Conservation (phyloP, 176 grass and related monocot genomes). For the Leersia perrieri region DNA sequence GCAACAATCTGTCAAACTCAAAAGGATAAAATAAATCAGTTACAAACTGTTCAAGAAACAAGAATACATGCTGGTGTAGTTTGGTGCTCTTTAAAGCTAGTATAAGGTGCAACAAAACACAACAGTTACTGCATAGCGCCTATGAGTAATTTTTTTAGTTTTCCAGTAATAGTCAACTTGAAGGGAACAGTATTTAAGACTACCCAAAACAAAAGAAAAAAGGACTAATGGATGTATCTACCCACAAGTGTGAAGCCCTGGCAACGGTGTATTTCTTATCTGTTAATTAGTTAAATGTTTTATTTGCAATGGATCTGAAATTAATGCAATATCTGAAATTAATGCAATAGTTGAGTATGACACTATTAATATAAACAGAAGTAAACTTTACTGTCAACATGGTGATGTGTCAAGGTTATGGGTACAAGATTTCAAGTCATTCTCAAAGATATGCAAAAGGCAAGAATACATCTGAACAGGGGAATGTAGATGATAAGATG, state of each 20-base stretch:
- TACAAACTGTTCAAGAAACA: not conserved
- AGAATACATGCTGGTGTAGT: not conserved
- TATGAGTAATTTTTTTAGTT: not conserved
- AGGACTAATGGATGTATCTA: not conserved
- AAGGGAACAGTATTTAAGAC: not conserved
- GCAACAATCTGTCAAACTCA: conserved; percentile 73
- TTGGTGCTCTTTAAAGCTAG: not conserved
- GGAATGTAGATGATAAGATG: not conserved
- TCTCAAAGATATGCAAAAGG: not conserved
- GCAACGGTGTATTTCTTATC: not conserved
- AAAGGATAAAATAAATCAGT: conserved; percentile 19
- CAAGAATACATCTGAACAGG: not conserved
- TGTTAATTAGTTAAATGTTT: not conserved
- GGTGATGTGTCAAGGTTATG: not conserved
- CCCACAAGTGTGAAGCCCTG: not conserved
- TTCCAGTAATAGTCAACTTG: not conserved
- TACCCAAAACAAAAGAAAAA: not conserved
- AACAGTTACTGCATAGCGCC: not conserved
- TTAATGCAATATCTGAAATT: not conserved
- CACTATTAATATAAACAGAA: not conserved
- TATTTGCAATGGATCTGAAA: not conserved
- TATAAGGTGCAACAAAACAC: conserved; percentile 4
- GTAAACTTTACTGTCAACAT: not conserved
- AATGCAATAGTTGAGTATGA: not conserved
- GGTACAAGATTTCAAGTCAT: not conserved